A percentile compares a stretch with the other conserved stretches of the same genome.
These are phyloP conservation scores for Spatholobus suberectus DNA, from an alignment of 306 rosid species.

Conservation along the genomic window DNA sequence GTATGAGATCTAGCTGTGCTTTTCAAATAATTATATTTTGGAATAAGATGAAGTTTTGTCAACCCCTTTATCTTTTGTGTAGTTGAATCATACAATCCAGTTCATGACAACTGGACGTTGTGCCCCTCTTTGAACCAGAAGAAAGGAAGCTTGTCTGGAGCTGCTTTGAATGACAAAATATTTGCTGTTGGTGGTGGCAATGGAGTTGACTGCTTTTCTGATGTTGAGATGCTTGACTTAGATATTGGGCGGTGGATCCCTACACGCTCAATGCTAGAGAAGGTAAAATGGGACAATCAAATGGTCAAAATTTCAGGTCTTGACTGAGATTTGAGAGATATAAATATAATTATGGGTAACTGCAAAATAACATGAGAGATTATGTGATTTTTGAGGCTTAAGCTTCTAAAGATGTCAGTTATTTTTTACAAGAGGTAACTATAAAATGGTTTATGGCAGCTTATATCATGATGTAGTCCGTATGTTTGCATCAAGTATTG, in stretches of 20 bases:
- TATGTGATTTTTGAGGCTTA: constrained; percentile 23
- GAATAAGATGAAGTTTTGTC: background rate
- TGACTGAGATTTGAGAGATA: constrained; percentile 33
- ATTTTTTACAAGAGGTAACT: background rate
- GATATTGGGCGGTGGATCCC: constrained; percentile 85
- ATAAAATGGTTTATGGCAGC: background rate
- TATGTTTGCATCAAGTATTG: background rate
- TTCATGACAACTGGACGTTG: constrained; percentile 62
- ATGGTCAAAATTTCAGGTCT: constrained; percentile 23
- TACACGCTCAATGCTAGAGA: constrained; percentile 77
- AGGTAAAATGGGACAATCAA: constrained; percentile 54
- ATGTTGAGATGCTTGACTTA: constrained; percentile 92
- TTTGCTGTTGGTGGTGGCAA: constrained; percentile 94
- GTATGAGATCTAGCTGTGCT: constrained; percentile 50
- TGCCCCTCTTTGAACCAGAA: constrained; percentile 68
- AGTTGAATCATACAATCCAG: constrained; percentile 78
- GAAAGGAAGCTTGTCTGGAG: constrained; percentile 89
- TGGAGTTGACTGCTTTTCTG: constrained; percentile 65
- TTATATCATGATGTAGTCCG: constrained; percentile 13
- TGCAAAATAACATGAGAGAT: background rate
- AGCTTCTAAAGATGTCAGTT: constrained; percentile 21
- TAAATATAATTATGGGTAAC: constrained; percentile 17
- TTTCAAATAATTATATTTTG: constrained; percentile 19
- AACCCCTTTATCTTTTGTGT: constrained; percentile 40
- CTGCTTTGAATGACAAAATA: constrained; percentile 58